Evolutionary conservation across 305 asterid species (phyloP), one percentile per base, ranked within the genome.

Genomic region (Solanum chacoense): DNA sequence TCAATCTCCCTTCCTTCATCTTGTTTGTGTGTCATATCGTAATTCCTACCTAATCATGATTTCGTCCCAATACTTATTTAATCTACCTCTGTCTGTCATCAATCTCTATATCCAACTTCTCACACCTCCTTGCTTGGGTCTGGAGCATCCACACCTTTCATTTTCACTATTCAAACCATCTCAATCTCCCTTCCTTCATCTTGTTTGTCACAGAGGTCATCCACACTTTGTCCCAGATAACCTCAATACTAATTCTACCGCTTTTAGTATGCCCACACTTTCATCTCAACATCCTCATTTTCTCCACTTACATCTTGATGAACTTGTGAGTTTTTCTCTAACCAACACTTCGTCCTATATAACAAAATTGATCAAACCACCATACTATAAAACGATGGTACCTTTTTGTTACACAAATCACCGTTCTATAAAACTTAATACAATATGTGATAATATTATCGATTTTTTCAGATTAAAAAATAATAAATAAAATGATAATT

Each of bases 381-480:
- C 8, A 3, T 11, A 5, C 3, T 42, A 42, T 42, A 42, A 42
- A 42, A 13, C 0, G 0, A 24, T 67, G 1, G 1, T 24, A 24
- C 14, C 18, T 24, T 67, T 5, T 24, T 11, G 13, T 24, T 11
- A 67, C 16, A n/a, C 3, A 9, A 63, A 4, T 1, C 6, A n/a
- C 0, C 28, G 1, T 45, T 5, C 59, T 45, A 45, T 45, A 45
- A 45, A 45, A 45, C 20, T 45, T 45, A 13, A 2, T 13, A 67
- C 4, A 26, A 63, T 9, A 7, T 63, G 11, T 65, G 28, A 26
- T 67, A 67, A 10, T 26, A 24, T 11, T 24, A 11, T 67, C 1
- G 0, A 11, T 11, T 0, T 24, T 59, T 6, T 65, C 0, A 5
- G 0, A 24, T 0, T 0, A 8, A 67, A 67, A 24, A 24, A 11